A percentile compares a stretch with the other conserved stretches of the same genome.
Conservation (phyloP, 805 yeast genomes). For the Starmerella stellata region DNA sequence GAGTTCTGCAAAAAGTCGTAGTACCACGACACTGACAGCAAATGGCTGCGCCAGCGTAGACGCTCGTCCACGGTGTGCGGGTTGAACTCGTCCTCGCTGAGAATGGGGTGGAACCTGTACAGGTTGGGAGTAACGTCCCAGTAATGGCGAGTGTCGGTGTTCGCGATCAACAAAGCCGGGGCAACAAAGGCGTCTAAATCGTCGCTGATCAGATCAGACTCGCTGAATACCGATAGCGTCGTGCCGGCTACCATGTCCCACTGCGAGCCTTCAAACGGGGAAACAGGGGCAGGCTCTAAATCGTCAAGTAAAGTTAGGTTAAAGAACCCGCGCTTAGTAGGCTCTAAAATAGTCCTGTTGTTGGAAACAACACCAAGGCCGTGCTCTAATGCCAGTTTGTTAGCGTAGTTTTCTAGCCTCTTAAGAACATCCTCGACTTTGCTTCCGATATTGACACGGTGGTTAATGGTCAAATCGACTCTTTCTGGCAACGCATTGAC, state of each 20-base stretch:
- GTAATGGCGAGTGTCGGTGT: slow-evolving; percentile 53
- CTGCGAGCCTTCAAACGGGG: slow-evolving; percentile 28
- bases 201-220: slow-evolving; percentile 16
- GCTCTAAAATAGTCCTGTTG: slow-evolving; percentile 13
- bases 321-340: slow-evolving; percentile 1
- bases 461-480: slow-evolving; percentile 37
- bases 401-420: slow-evolving; percentile 25
- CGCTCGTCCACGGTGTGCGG: slow-evolving; percentile 51
- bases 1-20: slow-evolving; percentile 19
- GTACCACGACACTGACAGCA: slow-evolving; percentile 23
- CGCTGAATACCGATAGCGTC: slow-evolving; percentile 44
- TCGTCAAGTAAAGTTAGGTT: slow-evolving; percentile 1
- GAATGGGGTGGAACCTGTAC: slow-evolving; percentile 30
- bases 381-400: slow-evolving; percentile 28
- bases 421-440: slow-evolving; percentile 28
- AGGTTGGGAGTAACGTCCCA: slow-evolving; percentile 45
- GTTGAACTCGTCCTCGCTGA: slow-evolving; percentile 10
- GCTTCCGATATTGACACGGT: slow-evolving; percentile 45
- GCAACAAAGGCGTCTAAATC: slow-evolving; percentile 27
- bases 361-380: slow-evolving; percentile 27
- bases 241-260: slow-evolving; percentile 51
- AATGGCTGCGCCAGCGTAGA: slow-evolving; percentile 36
- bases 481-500: slow-evolving; percentile 60
- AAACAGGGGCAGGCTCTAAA: slow-evolving; percentile 36
- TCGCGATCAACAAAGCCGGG: slow-evolving; percentile 48